These are phyloP conservation scores for Lactarius sp. DNA, from an alignment of 768 basidiomycete genomes.

Conservation along the genomic window DNA sequence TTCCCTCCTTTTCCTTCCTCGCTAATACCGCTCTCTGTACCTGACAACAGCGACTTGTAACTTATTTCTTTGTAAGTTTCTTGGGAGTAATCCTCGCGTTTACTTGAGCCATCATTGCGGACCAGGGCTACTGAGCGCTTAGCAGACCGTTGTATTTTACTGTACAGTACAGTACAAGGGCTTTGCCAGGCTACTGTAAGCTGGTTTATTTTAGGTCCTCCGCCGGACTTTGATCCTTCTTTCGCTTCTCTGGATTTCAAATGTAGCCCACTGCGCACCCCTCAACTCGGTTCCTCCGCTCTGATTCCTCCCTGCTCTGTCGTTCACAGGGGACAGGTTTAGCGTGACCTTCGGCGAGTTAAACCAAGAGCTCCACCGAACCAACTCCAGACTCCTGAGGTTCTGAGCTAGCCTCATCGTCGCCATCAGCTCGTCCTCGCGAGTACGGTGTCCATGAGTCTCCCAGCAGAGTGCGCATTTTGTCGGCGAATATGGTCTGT, in stretches of 20 bases:
- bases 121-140: neutral
- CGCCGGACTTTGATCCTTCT: constrained; percentile 43
- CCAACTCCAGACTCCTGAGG: constrained; percentile 17
- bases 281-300: neutral
- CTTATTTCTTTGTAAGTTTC: neutral
- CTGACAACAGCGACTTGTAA: neutral
- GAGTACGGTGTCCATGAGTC: constrained; percentile 13
- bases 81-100: neutral
- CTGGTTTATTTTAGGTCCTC: constrained; percentile 34
- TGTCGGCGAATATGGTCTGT: constrained; percentile 20
- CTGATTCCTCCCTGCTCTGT: neutral
- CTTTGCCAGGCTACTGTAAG: neutral
- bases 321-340: neutral
- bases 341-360: constrained; percentile 16
- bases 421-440: constrained; percentile 23
- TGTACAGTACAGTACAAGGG: neutral
- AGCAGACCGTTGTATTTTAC: neutral
- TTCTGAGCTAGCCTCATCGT: constrained; percentile 25
- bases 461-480: constrained; percentile 25
- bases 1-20: neutral
- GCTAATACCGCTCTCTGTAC: neutral
- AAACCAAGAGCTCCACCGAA: constrained; percentile 27
- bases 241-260: constrained; percentile 39
- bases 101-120: neutral
- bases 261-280: constrained; percentile 33